Evolutionary conservation across 2,329 filamentous ascomycete genomes (phyloP).

Genomic region (Arthroderma sp.): DNA sequence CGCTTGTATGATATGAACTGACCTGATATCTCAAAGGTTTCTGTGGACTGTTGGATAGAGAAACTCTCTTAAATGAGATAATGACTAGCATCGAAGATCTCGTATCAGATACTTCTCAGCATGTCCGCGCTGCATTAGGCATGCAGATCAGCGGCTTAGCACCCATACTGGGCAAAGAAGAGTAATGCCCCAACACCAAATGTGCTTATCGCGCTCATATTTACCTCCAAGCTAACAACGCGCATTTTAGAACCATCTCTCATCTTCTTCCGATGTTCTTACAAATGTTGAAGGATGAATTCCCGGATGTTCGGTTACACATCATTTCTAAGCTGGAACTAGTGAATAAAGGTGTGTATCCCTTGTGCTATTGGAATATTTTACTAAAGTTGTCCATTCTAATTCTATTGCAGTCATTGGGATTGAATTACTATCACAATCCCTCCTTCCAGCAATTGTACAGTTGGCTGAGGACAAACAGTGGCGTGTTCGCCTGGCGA

Average conservation of each 20-base stretch:
- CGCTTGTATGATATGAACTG: neutral
- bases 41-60: conserved; percentile 76
- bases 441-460: conserved; percentile 89
- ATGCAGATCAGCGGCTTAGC: conserved; percentile 95
- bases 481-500: conserved; percentile 93
- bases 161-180: conserved; percentile 93
- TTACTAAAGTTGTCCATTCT: too few relatives aligned
- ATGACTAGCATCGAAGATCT: conserved; percentile 95
- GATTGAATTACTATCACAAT: conserved; percentile 92
- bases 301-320: conserved; percentile 92
- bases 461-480: conserved; percentile 98
- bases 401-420: conserved; percentile 59
- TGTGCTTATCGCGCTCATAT: neutral
- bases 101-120: conserved; percentile 89
- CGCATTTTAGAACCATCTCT: conserved; percentile 62
- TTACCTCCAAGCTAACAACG: conserved; percentile 2
- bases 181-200: conserved; percentile 42
- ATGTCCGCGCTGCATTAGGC: conserved; percentile 86
- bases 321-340: conserved; percentile 99
- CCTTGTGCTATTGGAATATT: neutral
- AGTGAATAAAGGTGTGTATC: conserved; percentile 71
- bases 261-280: conserved; percentile 98
- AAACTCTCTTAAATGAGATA: conserved; percentile 82
- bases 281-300: conserved; percentile 98
- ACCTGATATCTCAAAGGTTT: conserved; percentile 49